Base-by-base conservation (phyloP, 805 yeast species). In the Pichia nakasei region DNA sequence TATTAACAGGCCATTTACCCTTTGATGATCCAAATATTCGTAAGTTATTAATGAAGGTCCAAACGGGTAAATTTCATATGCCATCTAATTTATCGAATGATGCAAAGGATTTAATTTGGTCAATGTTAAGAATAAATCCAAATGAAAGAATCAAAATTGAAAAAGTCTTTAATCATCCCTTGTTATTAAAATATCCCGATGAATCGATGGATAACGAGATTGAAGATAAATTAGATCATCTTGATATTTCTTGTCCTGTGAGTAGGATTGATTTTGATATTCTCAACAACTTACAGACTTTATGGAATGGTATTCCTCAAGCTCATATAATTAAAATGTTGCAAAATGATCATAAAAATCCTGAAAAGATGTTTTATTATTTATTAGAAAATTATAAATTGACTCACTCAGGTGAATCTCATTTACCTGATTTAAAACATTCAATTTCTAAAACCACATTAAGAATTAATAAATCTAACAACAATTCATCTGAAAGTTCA, bases 21-120 rank as follows among this genome's bases (percentile, higher is more conserved):
- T 85, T 85, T 57, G 91, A 85, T 59, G 93, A 85, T 61, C 86
- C 83, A 48, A 82, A 81, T 55, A 83, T 85, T 54, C 74, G 87
- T 59, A 77, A 74, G 50, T 61, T 85, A 45, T 62, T 85, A 42
- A 58, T 82, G 46, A 85, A 84, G 61, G 94, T 85, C 22, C 93
- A 84, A 60, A 73, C 79, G 27, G 94, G 94, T 34, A 70, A 66
- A 42, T 85, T 74, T 57, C 82, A 77, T 46, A 80, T 84, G 85
- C 93, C 93, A 5, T 61, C 64, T 9, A 75, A 72, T 41, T 57
- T 85, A 37, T 73, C 83, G 24, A 42, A 51, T 15, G 91, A 83
- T 54, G 89, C 93, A 2, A 73, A 73, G 52, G 80, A 81, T 56
- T 69, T 85, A 44, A 75, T 85, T 36, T 63, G 74, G 48, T 70